Evolutionary conservation across 306 rosid genomes (phyloP).

Genomic region (Vigna unguiculata): DNA sequence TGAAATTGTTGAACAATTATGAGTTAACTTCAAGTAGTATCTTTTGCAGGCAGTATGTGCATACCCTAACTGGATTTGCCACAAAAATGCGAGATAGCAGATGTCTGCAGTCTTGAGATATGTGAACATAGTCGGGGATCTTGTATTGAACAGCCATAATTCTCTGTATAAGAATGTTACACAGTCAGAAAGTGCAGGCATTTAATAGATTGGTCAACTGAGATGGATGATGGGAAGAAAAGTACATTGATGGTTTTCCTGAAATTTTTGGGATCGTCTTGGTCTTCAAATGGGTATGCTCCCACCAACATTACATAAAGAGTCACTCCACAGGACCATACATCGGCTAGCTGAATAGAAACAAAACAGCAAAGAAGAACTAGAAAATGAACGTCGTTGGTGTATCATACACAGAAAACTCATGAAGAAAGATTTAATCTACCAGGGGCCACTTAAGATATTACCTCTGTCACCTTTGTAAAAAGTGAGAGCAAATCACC

Average conservation of each 20-base stretch:
- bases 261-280: slow-evolving; percentile 82
- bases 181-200: slow-evolving; percentile 31
- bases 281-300: slow-evolving; percentile 94
- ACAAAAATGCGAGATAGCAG: slow-evolving; percentile 83
- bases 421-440: slow-evolving; percentile 31
- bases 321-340: slow-evolving; percentile 93
- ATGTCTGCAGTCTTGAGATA: slow-evolving; percentile 82
- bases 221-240: slow-evolving; percentile 3
- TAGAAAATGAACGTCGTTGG: slow-evolving; percentile 24
- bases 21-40: slow-evolving; percentile 36
- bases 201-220: slow-evolving; percentile 23
- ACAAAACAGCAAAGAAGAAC: slow-evolving; percentile 34
- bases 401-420: slow-evolving; percentile 24
- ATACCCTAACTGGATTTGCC: slow-evolving; percentile 71
- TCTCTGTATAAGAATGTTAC: slow-evolving; percentile 58
- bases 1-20: slow-evolving; percentile 15
- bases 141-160: slow-evolving; percentile 89
- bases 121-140: slow-evolving; percentile 91
- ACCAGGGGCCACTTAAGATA: slow-evolving; percentile 24
- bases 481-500: background rate
- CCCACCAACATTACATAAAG: slow-evolving; percentile 94
- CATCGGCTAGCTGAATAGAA: slow-evolving; percentile 76
- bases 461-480: slow-evolving; percentile 31
- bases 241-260: slow-evolving; percentile 83
- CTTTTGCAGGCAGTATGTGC: slow-evolving; percentile 29